These are phyloP conservation scores for Hymenotorrendiella dingleyae DNA, from an alignment of 2,329 filamentous ascomycete species.

Conservation along the genomic window DNA sequence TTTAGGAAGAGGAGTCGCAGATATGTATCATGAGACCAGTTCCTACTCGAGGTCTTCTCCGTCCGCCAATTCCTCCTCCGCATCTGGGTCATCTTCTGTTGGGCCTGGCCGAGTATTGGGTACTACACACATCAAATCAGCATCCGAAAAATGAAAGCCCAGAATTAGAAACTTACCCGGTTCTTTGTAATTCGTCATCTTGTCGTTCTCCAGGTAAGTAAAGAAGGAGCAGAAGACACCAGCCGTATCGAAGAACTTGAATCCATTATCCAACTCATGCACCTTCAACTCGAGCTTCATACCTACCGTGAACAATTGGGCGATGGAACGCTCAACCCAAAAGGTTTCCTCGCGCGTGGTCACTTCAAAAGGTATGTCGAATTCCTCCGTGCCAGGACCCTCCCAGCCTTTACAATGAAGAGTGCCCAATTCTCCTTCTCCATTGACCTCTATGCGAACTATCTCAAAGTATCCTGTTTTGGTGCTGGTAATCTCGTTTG, in stretches of 20 bases:
- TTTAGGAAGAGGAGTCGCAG: too few relatives aligned
- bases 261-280: slow-evolving; percentile 50
- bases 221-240: slow-evolving; percentile 57
- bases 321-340: slow-evolving; percentile 59
- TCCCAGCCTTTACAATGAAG: slow-evolving; percentile 40
- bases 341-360: slow-evolving; percentile 41
- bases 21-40: too few relatives aligned
- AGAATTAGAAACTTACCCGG: slow-evolving; percentile 34
- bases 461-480: slow-evolving; percentile 58
- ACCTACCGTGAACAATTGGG: slow-evolving; percentile 54
- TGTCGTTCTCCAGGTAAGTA: slow-evolving; percentile 58
- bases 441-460: slow-evolving; percentile 17
- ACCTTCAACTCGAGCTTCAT: slow-evolving; percentile 55
- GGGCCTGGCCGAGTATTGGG: slow-evolving; percentile 24
- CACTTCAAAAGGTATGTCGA: slow-evolving; percentile 24
- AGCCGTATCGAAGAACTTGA: slow-evolving; percentile 59
- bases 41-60: too few relatives aligned
- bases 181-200: slow-evolving; percentile 62
- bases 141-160: slow-evolving; percentile 1
- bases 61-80: slow-evolving; percentile 20
- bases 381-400: slow-evolving; percentile 26
- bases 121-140: slow-evolving; percentile 13
- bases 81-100: slow-evolving; percentile 27
- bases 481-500: slow-evolving; percentile 22
- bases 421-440: slow-evolving; percentile 36